Percentiles rank a stretch among this genome's conserved stretches.
phyloP scores from a whole-genome alignment of 495 filamentous ascomycete genomes.

The Podospora pseudocomata region DNA sequence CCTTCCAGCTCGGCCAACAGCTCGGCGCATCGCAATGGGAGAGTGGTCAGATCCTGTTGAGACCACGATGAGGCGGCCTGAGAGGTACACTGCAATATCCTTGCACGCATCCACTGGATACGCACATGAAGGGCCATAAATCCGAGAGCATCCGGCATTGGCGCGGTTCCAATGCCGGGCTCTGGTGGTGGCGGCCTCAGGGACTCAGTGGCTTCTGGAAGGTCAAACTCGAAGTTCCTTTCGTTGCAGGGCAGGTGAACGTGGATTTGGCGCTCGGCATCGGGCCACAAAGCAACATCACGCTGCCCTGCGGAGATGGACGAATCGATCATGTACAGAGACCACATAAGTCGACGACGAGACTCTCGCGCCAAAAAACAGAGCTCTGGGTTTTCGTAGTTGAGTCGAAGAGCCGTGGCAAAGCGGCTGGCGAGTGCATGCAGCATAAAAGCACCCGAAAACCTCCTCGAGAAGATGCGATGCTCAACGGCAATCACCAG shows the following conservation, averaged over 20 bases:
- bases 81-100: conserved; percentile 43
- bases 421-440: conserved; percentile 46
- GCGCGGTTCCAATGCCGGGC: conserved; percentile 20
- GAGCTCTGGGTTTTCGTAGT: conserved; percentile 46
- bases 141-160: conserved; percentile 46
- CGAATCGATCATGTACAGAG: conserved; percentile 48
- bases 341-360: conserved; percentile 51
- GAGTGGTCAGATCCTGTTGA: conserved; percentile 34
- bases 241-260: conserved; percentile 51
- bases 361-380: conserved; percentile 50
- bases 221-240: conserved; percentile 51
- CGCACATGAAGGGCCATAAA: conserved; percentile 47
- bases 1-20: conserved; percentile 41
- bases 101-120: conserved; percentile 44
- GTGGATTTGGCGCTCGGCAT: conserved; percentile 40
- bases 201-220: conserved; percentile 45
- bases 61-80: conserved; percentile 32
- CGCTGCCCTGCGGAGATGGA: conserved; percentile 42
- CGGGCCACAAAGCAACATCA: conserved; percentile 46
- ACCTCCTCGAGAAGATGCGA: conserved; percentile 43
- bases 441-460: conserved; percentile 48
- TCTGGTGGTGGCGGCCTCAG: conserved; percentile 35
- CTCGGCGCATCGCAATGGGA: conserved; percentile 40
- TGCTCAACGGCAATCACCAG: conserved; percentile 49
- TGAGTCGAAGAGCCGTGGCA: conserved; percentile 46